Percentiles rank a stretch among this genome's conserved stretches.
Conservation (phyloP, 2,329 filamentous ascomycete genomes). For the Sclerotinia subarctica region DNA sequence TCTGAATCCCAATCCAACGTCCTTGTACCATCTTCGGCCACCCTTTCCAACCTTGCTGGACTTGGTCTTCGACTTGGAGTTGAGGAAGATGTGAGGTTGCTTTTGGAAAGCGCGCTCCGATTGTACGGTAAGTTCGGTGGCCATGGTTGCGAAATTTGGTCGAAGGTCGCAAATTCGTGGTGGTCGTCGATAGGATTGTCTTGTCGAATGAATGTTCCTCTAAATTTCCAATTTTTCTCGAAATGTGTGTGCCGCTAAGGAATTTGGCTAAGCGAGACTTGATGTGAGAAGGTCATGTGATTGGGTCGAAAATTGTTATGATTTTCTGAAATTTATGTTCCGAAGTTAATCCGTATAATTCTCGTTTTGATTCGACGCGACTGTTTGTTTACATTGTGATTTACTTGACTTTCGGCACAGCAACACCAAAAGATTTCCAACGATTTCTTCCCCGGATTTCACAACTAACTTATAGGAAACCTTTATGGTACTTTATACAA, state of each 20-base stretch:
- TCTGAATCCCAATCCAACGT: constrained; percentile 98
- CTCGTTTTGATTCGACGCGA: constrained; percentile 12
- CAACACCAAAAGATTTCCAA: constrained; percentile 25
- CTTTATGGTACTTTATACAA: not conserved
- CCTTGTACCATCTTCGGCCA: constrained; percentile 98
- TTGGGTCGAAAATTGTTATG: not conserved
- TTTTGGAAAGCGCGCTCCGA: constrained; percentile 99
- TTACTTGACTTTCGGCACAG: constrained; percentile 26
- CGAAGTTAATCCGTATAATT: constrained; percentile 1
- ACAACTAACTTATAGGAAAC: constrained; percentile 6
- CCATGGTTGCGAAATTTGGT: constrained; percentile 57
- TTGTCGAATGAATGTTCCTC: constrained; percentile 25
- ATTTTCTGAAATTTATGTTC: not conserved
- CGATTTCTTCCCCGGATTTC: constrained; percentile 11
- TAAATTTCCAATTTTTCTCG: constrained; percentile 24
- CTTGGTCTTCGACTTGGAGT: constrained; percentile 88
- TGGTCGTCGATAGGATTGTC: constrained; percentile 25
- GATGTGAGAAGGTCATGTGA: constrained; percentile 19
- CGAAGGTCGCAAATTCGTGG: constrained; percentile 36
- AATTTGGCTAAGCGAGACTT: constrained; percentile 19
- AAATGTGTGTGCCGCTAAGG: constrained; percentile 25
- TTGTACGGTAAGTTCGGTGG: constrained; percentile 98
- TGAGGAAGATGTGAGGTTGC: constrained; percentile 99
- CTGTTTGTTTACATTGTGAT: constrained; percentile 27
- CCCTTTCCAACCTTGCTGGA: constrained; percentile 82